Percentiles rank a stretch among this genome's conserved stretches.
phyloP scores from a whole-genome alignment of 106 monocot genomes.

The Hemerocallis citrina region DNA sequence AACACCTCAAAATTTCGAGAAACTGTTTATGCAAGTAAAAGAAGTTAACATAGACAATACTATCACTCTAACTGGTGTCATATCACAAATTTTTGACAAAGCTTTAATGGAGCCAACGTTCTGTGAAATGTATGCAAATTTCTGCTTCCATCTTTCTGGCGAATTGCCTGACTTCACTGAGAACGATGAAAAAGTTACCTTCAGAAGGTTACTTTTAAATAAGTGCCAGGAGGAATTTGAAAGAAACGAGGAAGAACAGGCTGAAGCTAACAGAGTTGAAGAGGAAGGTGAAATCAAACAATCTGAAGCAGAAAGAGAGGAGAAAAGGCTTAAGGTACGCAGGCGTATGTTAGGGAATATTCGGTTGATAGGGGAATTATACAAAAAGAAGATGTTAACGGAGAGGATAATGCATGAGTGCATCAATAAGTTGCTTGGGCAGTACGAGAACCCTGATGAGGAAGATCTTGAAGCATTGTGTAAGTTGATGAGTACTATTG shows the following conservation, averaged over 20 bases:
- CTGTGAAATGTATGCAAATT: conserved; percentile 97
- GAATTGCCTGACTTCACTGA: conserved; percentile 65
- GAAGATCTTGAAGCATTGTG: conserved; percentile 86
- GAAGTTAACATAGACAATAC: conserved; percentile 65
- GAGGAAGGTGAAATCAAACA: conserved; percentile 66
- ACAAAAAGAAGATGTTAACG: conserved; percentile 88
- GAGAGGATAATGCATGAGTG: conserved; percentile 96
- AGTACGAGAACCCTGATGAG: conserved; percentile 65
- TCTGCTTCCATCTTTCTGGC: conserved; percentile 62
- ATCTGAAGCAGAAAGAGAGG: conserved; percentile 51
- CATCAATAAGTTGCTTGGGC: conserved; percentile 69
- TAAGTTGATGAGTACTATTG: conserved; percentile 93
- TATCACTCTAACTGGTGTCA: conserved; percentile 59
- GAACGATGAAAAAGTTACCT: conserved; percentile 73
- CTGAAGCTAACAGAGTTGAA: conserved; percentile 48
- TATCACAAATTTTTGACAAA: conserved; percentile 94
- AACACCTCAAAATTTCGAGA: conserved; percentile 86
- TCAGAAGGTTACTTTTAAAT: conserved; percentile 69
- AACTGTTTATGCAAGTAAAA: conserved; percentile 60
- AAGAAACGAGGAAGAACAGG: conserved; percentile 65
- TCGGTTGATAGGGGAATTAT: conserved; percentile 85
- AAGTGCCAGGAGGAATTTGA: conserved; percentile 98
- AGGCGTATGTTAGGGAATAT: conserved; percentile 89
- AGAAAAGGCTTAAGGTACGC: conserved; percentile 48
- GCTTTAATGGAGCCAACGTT: conserved; percentile 87